A percentile compares a stretch with the other conserved stretches of the same genome.
Conservation (phyloP, 352 stramenopile genomes). For the Phytopythium ostracodes region DNA sequence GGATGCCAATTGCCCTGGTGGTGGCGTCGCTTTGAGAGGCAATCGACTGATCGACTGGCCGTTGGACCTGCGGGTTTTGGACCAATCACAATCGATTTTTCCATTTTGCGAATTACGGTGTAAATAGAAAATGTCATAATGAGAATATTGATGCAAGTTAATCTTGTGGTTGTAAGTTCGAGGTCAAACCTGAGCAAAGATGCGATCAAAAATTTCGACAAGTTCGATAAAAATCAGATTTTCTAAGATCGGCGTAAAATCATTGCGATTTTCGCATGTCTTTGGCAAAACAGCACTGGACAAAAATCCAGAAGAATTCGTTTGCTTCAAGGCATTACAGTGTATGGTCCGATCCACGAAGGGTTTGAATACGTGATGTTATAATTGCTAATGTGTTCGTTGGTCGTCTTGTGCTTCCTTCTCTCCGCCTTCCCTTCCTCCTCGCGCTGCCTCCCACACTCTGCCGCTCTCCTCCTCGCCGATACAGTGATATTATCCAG, state of each 20-base stretch:
- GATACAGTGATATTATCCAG: constrained; percentile 2
- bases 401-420: background rate
- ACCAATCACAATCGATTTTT: background rate
- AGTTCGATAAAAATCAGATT: background rate
- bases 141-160: no score
- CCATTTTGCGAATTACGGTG: no score
- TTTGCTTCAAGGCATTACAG: no score
- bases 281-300: background rate
- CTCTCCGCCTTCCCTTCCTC: background rate
- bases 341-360: no score
- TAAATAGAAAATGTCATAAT: no score
- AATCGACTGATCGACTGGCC: constrained; percentile 3
- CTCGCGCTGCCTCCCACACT: background rate
- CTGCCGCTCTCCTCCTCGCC: background rate
- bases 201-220: background rate
- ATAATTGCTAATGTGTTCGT: background rate
- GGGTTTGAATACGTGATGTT: background rate
- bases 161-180: background rate
- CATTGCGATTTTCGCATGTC: no score
- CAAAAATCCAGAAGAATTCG: background rate
- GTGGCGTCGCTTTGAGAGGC: background rate
- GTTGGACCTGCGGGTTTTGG: background rate
- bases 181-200: background rate
- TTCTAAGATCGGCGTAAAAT: background rate
- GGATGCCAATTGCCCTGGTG: background rate